Base-by-base conservation (phyloP, 768 basidiomycete species). In the Multifurca ochricompacta region DNA sequence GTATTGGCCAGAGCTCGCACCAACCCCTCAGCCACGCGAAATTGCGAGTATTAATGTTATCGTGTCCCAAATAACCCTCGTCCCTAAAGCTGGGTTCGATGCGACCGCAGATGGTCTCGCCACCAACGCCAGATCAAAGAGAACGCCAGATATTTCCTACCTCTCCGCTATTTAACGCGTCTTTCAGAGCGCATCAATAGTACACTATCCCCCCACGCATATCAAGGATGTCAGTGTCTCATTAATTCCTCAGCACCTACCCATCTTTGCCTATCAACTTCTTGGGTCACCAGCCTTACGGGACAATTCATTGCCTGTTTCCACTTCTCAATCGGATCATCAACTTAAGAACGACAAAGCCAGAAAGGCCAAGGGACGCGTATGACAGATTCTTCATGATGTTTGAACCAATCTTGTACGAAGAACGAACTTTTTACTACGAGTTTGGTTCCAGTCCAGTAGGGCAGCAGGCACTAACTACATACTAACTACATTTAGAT, bases 1-100 rank as follows among this genome's bases (percentile, higher is more conserved):
- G 19, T 13, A n/a, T 49, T 14, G 23, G 3, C 4, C 37, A 56
- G 54, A 56, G n/a, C 54, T 56, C 6, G 5, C 43, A 11, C 49
- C 54, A 0, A 13, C 39, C 30, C 18, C 43, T 35, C 36, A 18
- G 23, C n/a, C 36, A 10, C 27, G 36, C 4, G 18, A 39, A 18
- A 14, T 37, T n/a, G 16, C 46, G 25, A 48, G 16, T 6, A 11
- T 30, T 19, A 27, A 21, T 37, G 16, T 43, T 28, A 35, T 9
- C 6, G 37, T n/a, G 11, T 32, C 31, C 7, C 41, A 23, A 6
- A 9, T 21, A 5, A n/a, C 54, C 8, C 16, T 43, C 16, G 45
- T 34, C 7, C 27, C 52, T 4, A 21, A 1, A 0, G 21, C 11
- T 13, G 31, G 25, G 28, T 4, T 16, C 19, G 48, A 44, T 9